These are phyloP conservation scores for Pythium coloratum DNA, from an alignment of 352 stramenopile species.

Conservation along the genomic window DNA sequence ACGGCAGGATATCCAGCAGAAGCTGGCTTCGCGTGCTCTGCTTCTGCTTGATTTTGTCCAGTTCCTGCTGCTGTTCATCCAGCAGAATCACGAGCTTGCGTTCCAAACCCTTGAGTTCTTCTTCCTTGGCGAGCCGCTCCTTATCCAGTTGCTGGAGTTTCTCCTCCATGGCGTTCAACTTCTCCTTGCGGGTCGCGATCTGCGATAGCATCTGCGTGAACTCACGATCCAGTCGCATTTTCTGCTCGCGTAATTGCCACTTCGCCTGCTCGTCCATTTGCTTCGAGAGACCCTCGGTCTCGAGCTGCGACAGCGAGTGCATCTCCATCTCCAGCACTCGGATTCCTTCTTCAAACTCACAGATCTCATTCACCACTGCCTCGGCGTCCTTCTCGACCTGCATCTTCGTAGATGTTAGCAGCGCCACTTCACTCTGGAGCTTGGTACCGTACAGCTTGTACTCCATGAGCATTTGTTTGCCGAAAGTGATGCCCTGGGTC, in stretches of 20 bases:
- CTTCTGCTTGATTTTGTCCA: conserved; percentile 58
- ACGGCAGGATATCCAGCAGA: conserved; percentile 42
- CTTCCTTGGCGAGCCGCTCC: conserved; percentile 88
- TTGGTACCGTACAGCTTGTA: conserved; percentile 95
- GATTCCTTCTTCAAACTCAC: conserved; percentile 93
- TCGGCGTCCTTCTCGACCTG: conserved; percentile 89
- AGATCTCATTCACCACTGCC: conserved; percentile 90
- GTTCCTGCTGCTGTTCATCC: neutral
- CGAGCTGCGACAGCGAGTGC: conserved; percentile 89
- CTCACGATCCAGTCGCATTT: conserved; percentile 93
- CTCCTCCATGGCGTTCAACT: conserved; percentile 82
- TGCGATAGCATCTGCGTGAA: conserved; percentile 94
- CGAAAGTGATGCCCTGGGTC: conserved; percentile 93
- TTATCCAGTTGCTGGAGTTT: conserved; percentile 87
- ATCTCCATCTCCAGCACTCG: conserved; percentile 91
- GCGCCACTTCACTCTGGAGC: conserved; percentile 91
- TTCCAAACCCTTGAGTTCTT: conserved; percentile 92
- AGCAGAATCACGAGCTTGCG: conserved; percentile 88
- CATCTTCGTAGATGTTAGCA: conserved; percentile 90
- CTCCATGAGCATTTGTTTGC: conserved; percentile 94
- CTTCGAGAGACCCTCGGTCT: conserved; percentile 80
- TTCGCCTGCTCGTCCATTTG: conserved; percentile 86
- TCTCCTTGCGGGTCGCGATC: conserved; percentile 92
- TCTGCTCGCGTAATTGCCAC: conserved; percentile 90
- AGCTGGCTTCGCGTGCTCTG: conserved; percentile 52